Evolutionary conservation across 768 basidiomycete genomes (phyloP).

Genomic region (Chalciporus sphaerocephalus): DNA sequence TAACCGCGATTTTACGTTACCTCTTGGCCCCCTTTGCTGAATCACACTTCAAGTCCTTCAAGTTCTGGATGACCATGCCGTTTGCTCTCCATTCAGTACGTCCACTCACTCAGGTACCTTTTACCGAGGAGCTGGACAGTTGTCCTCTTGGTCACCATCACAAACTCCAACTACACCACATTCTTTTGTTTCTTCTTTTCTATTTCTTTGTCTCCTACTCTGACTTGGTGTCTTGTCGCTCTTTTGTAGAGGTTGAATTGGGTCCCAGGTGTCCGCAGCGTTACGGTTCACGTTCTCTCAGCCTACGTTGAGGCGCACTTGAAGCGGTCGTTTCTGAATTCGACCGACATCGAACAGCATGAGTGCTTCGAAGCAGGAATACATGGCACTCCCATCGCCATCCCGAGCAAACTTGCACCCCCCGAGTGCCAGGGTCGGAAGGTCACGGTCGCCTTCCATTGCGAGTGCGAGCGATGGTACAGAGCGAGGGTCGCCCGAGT

Average conservation of each 20-base stretch:
- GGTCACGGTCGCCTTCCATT: slow-evolving; percentile 19
- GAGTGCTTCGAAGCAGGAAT: slow-evolving; percentile 28
- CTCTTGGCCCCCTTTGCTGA: slow-evolving; percentile 2
- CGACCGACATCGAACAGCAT: slow-evolving; percentile 17
- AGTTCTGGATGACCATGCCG: slow-evolving; percentile 4
- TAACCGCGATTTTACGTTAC: slow-evolving; percentile 11
- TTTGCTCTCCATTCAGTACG: not conserved
- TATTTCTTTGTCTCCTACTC: not conserved
- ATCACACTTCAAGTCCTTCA: not conserved
- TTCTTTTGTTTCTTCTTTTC: slow-evolving; percentile 14
- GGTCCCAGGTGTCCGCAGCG: not conserved
- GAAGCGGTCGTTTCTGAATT: not conserved
- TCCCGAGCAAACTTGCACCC: slow-evolving; percentile 22
- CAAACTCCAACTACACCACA: slow-evolving; percentile 17
- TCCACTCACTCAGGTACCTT: not conserved
- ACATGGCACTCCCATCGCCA: slow-evolving; percentile 25
- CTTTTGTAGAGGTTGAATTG: not conserved
- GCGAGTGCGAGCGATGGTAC: slow-evolving; percentile 14
- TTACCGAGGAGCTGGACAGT: not conserved
- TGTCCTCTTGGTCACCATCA: not conserved
- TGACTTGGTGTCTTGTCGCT: not conserved
- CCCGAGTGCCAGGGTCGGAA: slow-evolving; percentile 12
- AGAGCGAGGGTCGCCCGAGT: slow-evolving; percentile 15
- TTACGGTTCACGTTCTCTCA: not conserved
- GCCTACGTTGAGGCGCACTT: too few relatives aligned